These are phyloP conservation scores for Claviceps cyperi DNA, from an alignment of 2,329 filamentous ascomycete species.

Conservation along the genomic window DNA sequence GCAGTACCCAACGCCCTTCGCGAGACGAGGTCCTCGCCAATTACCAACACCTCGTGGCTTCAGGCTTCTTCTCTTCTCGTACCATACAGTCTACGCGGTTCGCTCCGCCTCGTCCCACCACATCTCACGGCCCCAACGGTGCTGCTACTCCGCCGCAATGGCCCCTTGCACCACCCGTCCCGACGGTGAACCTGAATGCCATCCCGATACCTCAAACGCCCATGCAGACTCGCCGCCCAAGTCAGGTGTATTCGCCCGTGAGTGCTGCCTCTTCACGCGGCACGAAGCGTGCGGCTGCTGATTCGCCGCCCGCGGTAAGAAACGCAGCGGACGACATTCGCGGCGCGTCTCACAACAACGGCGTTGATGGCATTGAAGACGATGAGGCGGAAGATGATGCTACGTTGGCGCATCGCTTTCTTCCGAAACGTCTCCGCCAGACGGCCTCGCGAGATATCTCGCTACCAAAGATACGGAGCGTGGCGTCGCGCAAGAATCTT, in stretches of 20 bases:
- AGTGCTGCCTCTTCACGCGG: slow-evolving; percentile 27
- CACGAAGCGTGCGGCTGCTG: slow-evolving; percentile 32
- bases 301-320: slow-evolving; percentile 18
- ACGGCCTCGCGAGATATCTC: slow-evolving; percentile 30
- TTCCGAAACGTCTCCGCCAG: slow-evolving; percentile 35
- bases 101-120: slow-evolving; percentile 6
- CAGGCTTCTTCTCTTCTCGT: slow-evolving; percentile 43
- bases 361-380: background rate
- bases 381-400: slow-evolving; percentile 9
- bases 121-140: slow-evolving; percentile 8
- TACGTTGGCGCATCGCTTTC: slow-evolving; percentile 10
- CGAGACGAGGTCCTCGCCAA: slow-evolving; percentile 39
- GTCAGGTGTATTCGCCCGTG: slow-evolving; percentile 18
- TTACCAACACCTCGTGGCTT: slow-evolving; percentile 41
- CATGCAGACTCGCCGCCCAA: slow-evolving; percentile 7
- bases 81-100: slow-evolving; percentile 40
- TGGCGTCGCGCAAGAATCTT: slow-evolving; percentile 10
- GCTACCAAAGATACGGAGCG: slow-evolving; percentile 18
- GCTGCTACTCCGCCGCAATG: slow-evolving; percentile 13
- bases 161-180: slow-evolving; percentile 9
- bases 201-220: background rate
- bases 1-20: slow-evolving; percentile 15
- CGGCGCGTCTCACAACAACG: background rate
- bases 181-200: background rate
- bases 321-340: slow-evolving; percentile 3